phyloP scores from a whole-genome alignment of 495 filamentous ascomycete genomes.

The Talaromyces liani region DNA sequence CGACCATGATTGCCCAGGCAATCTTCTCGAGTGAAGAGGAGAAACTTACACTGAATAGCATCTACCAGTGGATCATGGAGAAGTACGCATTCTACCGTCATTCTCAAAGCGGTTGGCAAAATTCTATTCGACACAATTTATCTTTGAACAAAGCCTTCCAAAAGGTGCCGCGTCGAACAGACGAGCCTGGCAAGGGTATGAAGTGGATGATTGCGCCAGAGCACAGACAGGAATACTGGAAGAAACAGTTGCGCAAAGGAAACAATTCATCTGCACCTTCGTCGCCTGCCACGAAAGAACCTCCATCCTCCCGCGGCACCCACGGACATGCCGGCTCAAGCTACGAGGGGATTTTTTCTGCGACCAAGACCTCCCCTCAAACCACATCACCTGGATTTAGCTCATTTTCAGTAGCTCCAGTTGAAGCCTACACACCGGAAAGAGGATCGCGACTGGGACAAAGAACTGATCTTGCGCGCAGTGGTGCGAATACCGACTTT shows the following conservation, averaged over 20 bases:
- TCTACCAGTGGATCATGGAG: constrained; percentile 84
- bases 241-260: constrained; percentile 45
- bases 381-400: constrained; percentile 40
- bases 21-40: constrained; percentile 78
- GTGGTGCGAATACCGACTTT: constrained; percentile 29
- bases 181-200: constrained; percentile 98
- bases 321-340: constrained; percentile 24
- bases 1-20: constrained; percentile 93
- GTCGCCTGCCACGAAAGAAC: constrained; percentile 37
- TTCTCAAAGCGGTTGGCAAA: constrained; percentile 87
- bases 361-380: constrained; percentile 46
- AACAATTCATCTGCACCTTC: constrained; percentile 40
- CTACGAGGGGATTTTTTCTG: constrained; percentile 31
- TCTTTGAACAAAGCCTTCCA: constrained; percentile 89
- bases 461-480: constrained; percentile 27
- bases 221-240: constrained; percentile 66
- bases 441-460: constrained; percentile 33
- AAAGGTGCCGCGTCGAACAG: constrained; percentile 82
- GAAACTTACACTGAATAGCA: constrained; percentile 78
- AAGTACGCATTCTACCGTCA: constrained; percentile 87
- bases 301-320: constrained; percentile 18
- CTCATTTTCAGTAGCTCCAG: constrained; percentile 38
- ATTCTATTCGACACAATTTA: constrained; percentile 93
- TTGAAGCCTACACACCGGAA: constrained; percentile 42
- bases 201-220: constrained; percentile 90